Base-by-base conservation (phyloP, 352 stramenopile species). In the Phytophthora agathidicida region DNA sequence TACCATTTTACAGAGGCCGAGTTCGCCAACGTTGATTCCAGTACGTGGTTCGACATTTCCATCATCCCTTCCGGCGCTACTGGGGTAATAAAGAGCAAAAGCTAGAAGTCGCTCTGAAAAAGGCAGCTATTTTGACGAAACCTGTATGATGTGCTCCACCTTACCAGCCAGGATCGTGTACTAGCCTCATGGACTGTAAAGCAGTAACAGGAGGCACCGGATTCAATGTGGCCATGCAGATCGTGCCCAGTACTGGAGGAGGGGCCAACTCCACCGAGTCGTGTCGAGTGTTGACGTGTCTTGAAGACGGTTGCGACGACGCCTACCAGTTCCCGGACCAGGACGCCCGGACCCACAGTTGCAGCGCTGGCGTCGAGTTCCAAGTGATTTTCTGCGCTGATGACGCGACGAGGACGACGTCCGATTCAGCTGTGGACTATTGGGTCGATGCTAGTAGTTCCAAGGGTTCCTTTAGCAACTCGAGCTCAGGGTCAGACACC, bases 221-320 rank as follows among this genome's bases (percentile, higher is more conserved):
- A 20, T 93, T 84, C 67, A 93, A 91, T 52, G 64, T 88, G n/a
- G 50, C 78, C 47, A 90, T 93, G 77, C 65, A 81, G 58, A 90
- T 93, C 37, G 49, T 74, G 5, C 77, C 80, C 1, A 61, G 46
- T 49, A 59, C 20, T 4, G 65, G 65, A 0, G 58, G 79, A 31
- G 63, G 60, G 7, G 16, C 47, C 36, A 57, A 38, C n/a, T 68
- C 65, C n/a, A 51, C 62, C 8, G 58, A 67, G 16, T 67, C 73
- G 26, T 93, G 79, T 59, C 28, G 58, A 20, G 63, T 74, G 24
- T 68, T 88, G 46, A 77, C 63, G n/a, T 91, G 83, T 58, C 53
- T 79, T 20, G 43, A 43, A n/a, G 77, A 88, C 27, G 77, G 71
- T 13, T 93, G 83, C 33, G n/a, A 57, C 8, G 80, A 93, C 42